A percentile compares a stretch with the other conserved stretches of the same genome.
Conservation (phyloP, 768 basidiomycete genomes). For the Sistotremastrum niveocremeum region DNA sequence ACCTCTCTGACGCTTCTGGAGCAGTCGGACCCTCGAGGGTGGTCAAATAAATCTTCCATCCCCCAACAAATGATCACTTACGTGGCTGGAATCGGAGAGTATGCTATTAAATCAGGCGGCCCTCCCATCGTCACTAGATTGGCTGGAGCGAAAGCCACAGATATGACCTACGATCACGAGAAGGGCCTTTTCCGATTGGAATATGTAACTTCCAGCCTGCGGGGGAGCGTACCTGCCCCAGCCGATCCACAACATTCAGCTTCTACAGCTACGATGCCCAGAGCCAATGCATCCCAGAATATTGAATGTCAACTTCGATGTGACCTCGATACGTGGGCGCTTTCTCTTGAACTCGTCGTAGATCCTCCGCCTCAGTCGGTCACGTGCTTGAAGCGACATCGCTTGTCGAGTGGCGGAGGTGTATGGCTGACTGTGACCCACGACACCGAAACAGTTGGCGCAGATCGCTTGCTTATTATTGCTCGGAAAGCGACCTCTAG, state of each 20-base stretch:
- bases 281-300: conserved; percentile 12
- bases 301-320: conserved; percentile 88
- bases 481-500: conserved; percentile 55
- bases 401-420: conserved; percentile 74
- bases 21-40: conserved; percentile 94
- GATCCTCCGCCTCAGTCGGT: conserved; percentile 85
- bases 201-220: conserved; percentile 45
- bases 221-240: conserved; percentile 1
- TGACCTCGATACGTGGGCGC: conserved; percentile 81
- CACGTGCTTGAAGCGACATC: conserved; percentile 74
- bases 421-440: conserved; percentile 90
- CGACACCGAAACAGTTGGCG: conserved; percentile 61
- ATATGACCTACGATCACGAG: conserved; percentile 80
- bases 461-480: conserved; percentile 62
- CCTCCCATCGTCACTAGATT: conserved; percentile 85
- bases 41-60: conserved; percentile 89
- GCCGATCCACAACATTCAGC: conserved; percentile 10
- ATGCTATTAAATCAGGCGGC: conserved; percentile 88
- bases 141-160: conserved; percentile 59
- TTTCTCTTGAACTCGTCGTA: conserved; percentile 73
- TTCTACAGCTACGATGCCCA: conserved; percentile 21
- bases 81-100: conserved; percentile 87
- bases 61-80: conserved; percentile 88
- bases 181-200: conserved; percentile 68
- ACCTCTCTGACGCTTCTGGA: conserved; percentile 88